Conservation (phyloP, 2,329 filamentous ascomycete genomes). For the Alternaria postmessia region DNA sequence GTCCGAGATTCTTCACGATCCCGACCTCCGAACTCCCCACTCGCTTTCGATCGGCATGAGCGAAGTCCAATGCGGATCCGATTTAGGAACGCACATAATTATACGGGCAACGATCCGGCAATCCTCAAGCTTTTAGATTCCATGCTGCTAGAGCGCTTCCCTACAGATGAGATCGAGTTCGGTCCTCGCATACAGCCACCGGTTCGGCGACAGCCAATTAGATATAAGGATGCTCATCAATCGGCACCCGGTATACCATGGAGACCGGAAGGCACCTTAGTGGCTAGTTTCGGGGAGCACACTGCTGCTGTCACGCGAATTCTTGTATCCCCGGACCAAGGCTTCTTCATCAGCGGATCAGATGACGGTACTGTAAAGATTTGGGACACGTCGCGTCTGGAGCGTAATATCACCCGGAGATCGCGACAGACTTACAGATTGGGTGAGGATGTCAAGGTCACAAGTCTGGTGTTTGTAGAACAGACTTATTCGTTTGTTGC, state of each 20-base stretch:
- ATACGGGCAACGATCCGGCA: constrained; percentile 76
- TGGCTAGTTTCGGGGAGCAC: constrained; percentile 91
- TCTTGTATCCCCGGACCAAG: constrained; percentile 83
- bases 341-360: constrained; percentile 92
- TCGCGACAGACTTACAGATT: constrained; percentile 88
- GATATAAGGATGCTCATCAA: constrained; percentile 62
- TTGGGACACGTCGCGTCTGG: constrained; percentile 89
- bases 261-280: constrained; percentile 83
- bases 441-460: constrained; percentile 73
- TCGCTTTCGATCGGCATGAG: constrained; percentile 42
- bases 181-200: constrained; percentile 81
- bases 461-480: constrained; percentile 88
- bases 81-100: constrained; percentile 77
- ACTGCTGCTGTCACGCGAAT: constrained; percentile 82
- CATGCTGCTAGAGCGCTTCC: constrained; percentile 76
- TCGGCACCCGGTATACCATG: constrained; percentile 67
- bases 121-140: constrained; percentile 75
- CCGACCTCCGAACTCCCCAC: constrained; percentile 39
- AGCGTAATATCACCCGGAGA: constrained; percentile 88
- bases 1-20: constrained; percentile 42
- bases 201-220: constrained; percentile 62
- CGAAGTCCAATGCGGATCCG: constrained; percentile 51
- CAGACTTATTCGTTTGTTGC: constrained; percentile 93
- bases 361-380: constrained; percentile 91
- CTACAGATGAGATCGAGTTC: constrained; percentile 69